Base-by-base conservation (phyloP, 495 filamentous ascomycete species). In the Neurospora tetraspora region DNA sequence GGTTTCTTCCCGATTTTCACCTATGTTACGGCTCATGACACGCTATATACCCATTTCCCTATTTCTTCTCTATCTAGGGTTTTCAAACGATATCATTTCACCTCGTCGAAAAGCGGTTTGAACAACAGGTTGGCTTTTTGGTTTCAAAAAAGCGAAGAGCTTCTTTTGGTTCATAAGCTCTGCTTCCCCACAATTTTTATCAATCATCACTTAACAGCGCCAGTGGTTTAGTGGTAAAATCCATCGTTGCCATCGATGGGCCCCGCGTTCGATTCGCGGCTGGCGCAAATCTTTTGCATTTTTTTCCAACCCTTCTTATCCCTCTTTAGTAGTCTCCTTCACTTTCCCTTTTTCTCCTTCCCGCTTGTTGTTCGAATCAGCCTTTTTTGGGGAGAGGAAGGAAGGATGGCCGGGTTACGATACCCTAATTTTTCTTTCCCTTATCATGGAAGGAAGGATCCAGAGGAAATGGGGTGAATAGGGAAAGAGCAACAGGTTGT, bases 221-320 rank as follows among this genome's bases (percentile, higher is more conserved):
- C 79, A 82, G 82, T 83, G 82, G 82, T 83, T 83, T 84, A 84
- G 82, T 84, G 82, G 82, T 84, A 84, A 84, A 84, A 84, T 83
- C 81, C 82, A 83, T 84, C 82, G 82, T 84, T 84, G 82, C 82
- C 82, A 84, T 84, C 82, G 82, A 84, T 83, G 82, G 81, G 82
- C 83, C 83, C 83, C 83, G 83, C 78, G 83, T 84, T 84, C 83
- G 82, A 83, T 83, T 83, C 82, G 79, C 82, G 82, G 82, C 81
- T 82, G 79, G 80, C 79, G 82, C 82, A 82, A 77, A 73, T 74
- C 70, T 75, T 75, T 72, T 74, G 10, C 47, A 14, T 27, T 59
- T 59, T 14, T 59, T 23, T n/a, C n/a, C 9, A 10, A 40, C n/a
- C 10, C 20, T 53, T 53, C 3, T n/a, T 9, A 1, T 23, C 10